Percentiles rank a stretch among this genome's conserved stretches.
These are phyloP conservation scores for Panellus pusillus DNA, from an alignment of 768 basidiomycete species.

Conservation along the genomic window DNA sequence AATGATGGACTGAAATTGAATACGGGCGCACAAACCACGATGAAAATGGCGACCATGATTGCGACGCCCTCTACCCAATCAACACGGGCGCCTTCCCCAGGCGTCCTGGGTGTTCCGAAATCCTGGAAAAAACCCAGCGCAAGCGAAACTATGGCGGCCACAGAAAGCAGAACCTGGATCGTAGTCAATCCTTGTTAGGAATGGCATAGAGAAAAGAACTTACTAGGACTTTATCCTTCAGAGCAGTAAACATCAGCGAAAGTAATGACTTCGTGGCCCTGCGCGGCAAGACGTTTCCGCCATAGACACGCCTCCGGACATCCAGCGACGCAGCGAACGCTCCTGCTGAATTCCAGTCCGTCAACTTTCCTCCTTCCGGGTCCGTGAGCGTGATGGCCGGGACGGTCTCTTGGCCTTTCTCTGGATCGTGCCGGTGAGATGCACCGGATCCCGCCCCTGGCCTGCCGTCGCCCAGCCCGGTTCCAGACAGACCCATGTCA, in stretches of 20 bases:
- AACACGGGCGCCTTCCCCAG: slow-evolving; percentile 65
- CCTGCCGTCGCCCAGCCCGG: slow-evolving; percentile 23
- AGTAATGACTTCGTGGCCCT: slow-evolving; percentile 71
- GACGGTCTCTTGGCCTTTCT: slow-evolving; percentile 24
- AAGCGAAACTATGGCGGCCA: slow-evolving; percentile 91
- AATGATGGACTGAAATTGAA: slow-evolving; percentile 10
- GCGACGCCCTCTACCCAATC: slow-evolving; percentile 98
- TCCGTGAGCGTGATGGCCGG: slow-evolving; percentile 43
- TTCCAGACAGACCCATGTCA: slow-evolving; percentile 38
- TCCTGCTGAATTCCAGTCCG: slow-evolving; percentile 18
- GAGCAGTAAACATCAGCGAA: slow-evolving; percentile 78
- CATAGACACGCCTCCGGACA: slow-evolving; percentile 68
- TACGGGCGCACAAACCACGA: slow-evolving; percentile 54
- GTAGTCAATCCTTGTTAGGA: slow-evolving; percentile 1
- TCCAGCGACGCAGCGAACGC: slow-evolving; percentile 50
- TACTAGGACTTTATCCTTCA: slow-evolving; percentile 88
- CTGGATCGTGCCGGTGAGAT: slow-evolving; percentile 28
- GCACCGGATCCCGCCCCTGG: slow-evolving; percentile 22
- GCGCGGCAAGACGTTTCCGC: slow-evolving; percentile 70
- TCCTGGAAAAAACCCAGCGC: slow-evolving; percentile 95
- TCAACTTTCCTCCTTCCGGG: slow-evolving; percentile 31
- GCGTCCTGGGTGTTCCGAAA: slow-evolving; percentile 66
- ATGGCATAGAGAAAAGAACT: slow-evolving; percentile 2
- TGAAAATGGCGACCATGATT: slow-evolving; percentile 72
- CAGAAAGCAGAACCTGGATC: slow-evolving; percentile 76